Percentiles rank a stretch among this genome's conserved stretches.
phyloP scores from a whole-genome alignment of 2,329 filamentous ascomycete genomes.

The Drechslerella coelobrocha region DNA sequence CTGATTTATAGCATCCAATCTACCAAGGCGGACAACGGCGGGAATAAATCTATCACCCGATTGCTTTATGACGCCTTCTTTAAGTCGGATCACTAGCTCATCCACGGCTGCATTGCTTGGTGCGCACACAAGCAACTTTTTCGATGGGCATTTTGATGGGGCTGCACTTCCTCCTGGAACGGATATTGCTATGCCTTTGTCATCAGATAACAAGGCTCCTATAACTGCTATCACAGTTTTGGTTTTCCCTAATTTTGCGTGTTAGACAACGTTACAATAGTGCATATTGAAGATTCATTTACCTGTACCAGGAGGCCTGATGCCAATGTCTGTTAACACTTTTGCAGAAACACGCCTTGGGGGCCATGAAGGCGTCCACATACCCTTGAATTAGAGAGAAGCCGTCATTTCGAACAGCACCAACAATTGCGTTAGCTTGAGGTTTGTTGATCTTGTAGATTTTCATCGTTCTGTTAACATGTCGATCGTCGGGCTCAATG shows the following conservation, averaged over 20 bases:
- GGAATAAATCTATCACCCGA: conserved; percentile 76
- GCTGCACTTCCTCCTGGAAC: conserved; percentile 55
- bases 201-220: conserved; percentile 72
- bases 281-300: background rate
- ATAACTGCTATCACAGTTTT: conserved; percentile 98
- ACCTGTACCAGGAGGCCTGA: conserved; percentile 80
- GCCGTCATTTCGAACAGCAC: conserved; percentile 91
- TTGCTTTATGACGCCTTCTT: conserved; percentile 79
- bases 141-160: conserved; percentile 62
- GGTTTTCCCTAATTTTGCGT: conserved; percentile 72
- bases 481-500: conserved; percentile 77
- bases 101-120: conserved; percentile 98
- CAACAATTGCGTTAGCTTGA: conserved; percentile 89
- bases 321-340: conserved; percentile 52
- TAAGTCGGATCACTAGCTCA: conserved; percentile 90
- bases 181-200: conserved; percentile 56
- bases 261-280: conserved; percentile 11
- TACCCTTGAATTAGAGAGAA: conserved; percentile 95
- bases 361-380: conserved; percentile 52
- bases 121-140: conserved; percentile 95
- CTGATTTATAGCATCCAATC: conserved; percentile 88
- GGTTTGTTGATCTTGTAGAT: conserved; percentile 86
- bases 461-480: conserved; percentile 71
- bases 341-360: conserved; percentile 19
- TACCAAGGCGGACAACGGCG: conserved; percentile 86